Evolutionary conservation across 257 asterid genomes (phyloP), one percentile per base, ranked within the genome.

Genomic region (Ehretia macrophylla): DNA sequence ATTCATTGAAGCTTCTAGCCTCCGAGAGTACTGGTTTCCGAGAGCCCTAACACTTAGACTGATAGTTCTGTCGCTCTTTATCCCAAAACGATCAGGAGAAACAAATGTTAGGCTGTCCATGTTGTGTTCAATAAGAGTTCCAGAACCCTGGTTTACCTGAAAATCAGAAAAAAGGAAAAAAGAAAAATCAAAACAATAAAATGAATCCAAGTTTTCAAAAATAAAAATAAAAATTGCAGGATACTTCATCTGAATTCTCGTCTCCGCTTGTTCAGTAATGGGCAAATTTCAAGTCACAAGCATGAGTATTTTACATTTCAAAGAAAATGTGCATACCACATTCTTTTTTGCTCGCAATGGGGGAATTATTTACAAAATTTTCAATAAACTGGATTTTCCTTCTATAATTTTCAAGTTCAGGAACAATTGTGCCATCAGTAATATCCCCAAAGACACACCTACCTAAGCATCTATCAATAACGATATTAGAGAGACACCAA

Each of bases 31-130:
- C 48, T 69, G 67, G 58, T 80, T 74, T 69, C 72, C 84, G 22
- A 72, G 71, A 59, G 68, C 59, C 67, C 69, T 76, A 59, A 79
- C 66, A 72, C 79, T 72, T n/a, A 20, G 72, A 64, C 73, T 59
- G 54, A 66, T 18, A 65, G 72, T 65, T 77, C 70, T 65, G 47
- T 65, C 85, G 50, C 79, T 57, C 73, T 76, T 85, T 50, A 55
- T 56, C 68, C 82, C 88, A 66, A 67, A 57, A 32, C 47, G 85
- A 55, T 88, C 90, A 17, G 86, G 93, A 65, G 98, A 82, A 47
- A 79, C 71, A 73, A 79, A 81, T 57, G 48, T 63, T 56, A 51
- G 32, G 52, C 71, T 83, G 72, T 81, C 81, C 62, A 70, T 75
- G 57, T 74, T 78, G 55, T 72, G 88, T 70, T 91, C 95, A 42